Conservation (phyloP, 208 protist genomes). For the Leishmania amazonensis region DNA sequence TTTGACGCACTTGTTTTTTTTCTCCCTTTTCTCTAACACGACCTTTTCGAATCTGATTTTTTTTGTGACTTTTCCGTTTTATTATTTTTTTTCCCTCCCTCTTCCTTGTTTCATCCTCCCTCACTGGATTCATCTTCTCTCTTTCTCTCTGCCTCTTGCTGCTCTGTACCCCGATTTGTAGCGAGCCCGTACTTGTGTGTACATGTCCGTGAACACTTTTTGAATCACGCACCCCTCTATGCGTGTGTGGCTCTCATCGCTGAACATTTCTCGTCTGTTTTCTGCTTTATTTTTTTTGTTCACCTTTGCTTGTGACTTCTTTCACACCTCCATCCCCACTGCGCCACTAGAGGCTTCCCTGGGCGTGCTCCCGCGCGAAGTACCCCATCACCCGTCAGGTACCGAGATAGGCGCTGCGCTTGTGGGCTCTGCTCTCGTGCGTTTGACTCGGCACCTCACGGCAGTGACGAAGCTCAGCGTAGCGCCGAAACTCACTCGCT, state of each 20-base stretch:
- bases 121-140: slow-evolving; percentile 3
- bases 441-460: not conserved
- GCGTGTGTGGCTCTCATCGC: not conserved
- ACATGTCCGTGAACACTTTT: not conserved
- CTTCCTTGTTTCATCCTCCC: not conserved
- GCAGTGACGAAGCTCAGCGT: not conserved
- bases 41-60: too few relatives aligned
- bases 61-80: not conserved
- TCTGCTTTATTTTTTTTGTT: not conserved
- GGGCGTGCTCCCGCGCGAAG: not conserved
- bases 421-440: not conserved
- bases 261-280: not conserved
- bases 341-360: not conserved
- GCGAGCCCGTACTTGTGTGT: not conserved
- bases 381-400: not conserved
- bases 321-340: slow-evolving; percentile 3
- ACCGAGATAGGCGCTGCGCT: not conserved
- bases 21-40: not conserved
- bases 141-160: not conserved
- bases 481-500: not conserved
- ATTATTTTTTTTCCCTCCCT: not conserved
- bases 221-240: not conserved
- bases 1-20: slow-evolving; percentile 9
- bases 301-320: slow-evolving; percentile 5
- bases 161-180: not conserved